phyloP scores from a whole-genome alignment of 2,329 filamentous ascomycete genomes.

The Hypoxylon sp. region DNA sequence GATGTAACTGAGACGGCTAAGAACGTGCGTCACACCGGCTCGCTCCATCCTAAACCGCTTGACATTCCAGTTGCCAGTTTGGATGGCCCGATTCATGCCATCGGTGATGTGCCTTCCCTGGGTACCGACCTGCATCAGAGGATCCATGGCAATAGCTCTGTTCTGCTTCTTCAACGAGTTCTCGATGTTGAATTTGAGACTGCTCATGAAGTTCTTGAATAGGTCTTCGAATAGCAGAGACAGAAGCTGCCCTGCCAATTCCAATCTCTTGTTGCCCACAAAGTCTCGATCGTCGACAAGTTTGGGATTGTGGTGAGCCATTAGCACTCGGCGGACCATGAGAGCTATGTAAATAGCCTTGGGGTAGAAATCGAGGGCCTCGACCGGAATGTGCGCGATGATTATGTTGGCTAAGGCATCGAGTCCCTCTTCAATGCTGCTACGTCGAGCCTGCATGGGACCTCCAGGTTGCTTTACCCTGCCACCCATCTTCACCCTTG shows the following conservation, averaged over 20 bases:
- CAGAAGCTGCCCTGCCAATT: conserved; percentile 92
- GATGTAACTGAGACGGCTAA: conserved; percentile 96
- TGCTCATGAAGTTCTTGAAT: conserved; percentile 93
- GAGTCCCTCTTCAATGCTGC: conserved; percentile 89
- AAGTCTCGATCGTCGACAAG: conserved; percentile 97
- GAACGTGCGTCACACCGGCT: conserved; percentile 94
- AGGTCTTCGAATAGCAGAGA: conserved; percentile 96
- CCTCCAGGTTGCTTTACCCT: conserved; percentile 67
- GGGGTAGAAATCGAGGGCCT: conserved; percentile 93
- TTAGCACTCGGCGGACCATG: conserved; percentile 96
- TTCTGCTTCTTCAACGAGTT: conserved; percentile 96
- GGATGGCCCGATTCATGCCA: conserved; percentile 95
- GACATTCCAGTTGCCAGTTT: conserved; percentile 96
- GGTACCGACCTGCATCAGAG: conserved; percentile 83
- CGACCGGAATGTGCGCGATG: conserved; percentile 92
- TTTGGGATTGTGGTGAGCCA: conserved; percentile 89
- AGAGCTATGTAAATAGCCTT: conserved; percentile 96
- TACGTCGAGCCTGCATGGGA: conserved; percentile 70
- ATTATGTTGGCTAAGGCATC: conserved; percentile 93
- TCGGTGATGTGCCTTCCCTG: conserved; percentile 89
- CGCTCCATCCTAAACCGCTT: conserved; percentile 99
- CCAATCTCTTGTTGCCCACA: conserved; percentile 95
- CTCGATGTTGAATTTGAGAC: conserved; percentile 93
- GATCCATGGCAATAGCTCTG: conserved; percentile 87
- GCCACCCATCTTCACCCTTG: conserved; percentile 87